Percentiles rank a stretch among this genome's conserved stretches.
These are phyloP conservation scores for Fusarium chaquense DNA, from an alignment of 2,329 filamentous ascomycete species.

Conservation along the genomic window DNA sequence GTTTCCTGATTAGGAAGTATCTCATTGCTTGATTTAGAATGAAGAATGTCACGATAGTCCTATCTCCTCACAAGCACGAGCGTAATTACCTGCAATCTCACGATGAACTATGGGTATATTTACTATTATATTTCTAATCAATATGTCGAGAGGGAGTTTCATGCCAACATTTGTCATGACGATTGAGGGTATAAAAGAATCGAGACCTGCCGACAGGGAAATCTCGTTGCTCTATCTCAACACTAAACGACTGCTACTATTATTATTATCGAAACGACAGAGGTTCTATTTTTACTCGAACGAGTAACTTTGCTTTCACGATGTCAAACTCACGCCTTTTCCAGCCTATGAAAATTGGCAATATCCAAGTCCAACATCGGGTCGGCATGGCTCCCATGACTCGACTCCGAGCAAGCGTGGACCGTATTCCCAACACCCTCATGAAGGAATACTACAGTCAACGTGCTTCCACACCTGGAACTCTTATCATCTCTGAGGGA, in stretches of 20 bases:
- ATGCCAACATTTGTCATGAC: not conserved
- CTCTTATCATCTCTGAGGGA: constrained; percentile 59
- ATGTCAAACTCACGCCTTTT: constrained; percentile 54
- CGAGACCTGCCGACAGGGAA: fast-evolving
- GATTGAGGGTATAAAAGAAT: not conserved
- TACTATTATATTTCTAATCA: fast-evolving
- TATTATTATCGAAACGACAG: fast-evolving
- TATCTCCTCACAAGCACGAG: not conserved
- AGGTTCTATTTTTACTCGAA: fast-evolving
- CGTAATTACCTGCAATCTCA: fast-evolving
- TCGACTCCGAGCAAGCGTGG: constrained; percentile 60
- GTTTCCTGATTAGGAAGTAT: constrained; percentile 24
- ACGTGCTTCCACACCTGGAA: constrained; percentile 57
- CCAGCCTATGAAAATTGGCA: constrained; percentile 57
- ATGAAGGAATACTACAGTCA: constrained; percentile 63
- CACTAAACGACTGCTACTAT: not conserved
- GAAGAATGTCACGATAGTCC: not conserved
- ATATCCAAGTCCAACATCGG: constrained; percentile 55
- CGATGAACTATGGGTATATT: not conserved
- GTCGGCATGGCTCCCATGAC: constrained; percentile 70
- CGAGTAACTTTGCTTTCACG: fast-evolving
- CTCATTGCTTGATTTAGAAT: not conserved
- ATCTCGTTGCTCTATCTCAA: not conserved
- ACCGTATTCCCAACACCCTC: constrained; percentile 43
- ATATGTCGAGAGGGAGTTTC: fast-evolving